Percentiles rank a stretch among this genome's conserved stretches.
These are phyloP conservation scores for Plasmodium vinckei DNA, from an alignment of 169 alveolate species.

Conservation along the genomic window DNA sequence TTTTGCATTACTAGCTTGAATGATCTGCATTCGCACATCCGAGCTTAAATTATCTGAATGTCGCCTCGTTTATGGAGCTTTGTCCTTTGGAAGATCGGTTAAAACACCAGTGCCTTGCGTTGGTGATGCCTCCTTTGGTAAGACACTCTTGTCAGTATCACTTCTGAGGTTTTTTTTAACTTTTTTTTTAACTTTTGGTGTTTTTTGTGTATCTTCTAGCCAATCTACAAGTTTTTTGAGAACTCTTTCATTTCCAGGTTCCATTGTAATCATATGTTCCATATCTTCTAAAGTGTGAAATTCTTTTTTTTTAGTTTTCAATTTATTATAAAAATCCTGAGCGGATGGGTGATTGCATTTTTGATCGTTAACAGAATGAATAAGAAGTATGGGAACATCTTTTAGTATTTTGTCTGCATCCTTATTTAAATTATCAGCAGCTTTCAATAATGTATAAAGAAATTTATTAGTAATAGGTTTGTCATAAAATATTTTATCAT, in stretches of 20 bases:
- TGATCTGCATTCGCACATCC: no score
- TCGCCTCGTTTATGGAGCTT: no score
- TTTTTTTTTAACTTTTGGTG: no score
- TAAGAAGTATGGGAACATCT: neutral
- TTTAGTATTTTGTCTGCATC: neutral
- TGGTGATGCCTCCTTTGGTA: neutral
- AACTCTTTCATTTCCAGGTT: constrained; percentile 27
- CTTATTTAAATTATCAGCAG: constrained; percentile 13
- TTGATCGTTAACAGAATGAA: constrained; percentile 9
- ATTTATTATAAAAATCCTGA: neutral
- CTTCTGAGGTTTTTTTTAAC: neutral
- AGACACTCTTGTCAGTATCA: neutral
- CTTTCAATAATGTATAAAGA: constrained; percentile 1
- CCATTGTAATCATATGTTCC: constrained; percentile 30
- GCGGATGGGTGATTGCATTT: constrained; percentile 3
- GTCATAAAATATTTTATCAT: neutral
- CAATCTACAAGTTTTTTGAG: constrained; percentile 14
- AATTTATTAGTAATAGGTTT: constrained; percentile 20
- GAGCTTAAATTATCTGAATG: no score
- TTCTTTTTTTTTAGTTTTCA: constrained; percentile 15
- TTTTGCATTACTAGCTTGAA: no score
- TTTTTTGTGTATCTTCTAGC: neutral
- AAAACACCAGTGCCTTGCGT: no score
- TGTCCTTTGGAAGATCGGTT: no score
- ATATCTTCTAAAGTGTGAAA: constrained; percentile 10